Base-by-base conservation (phyloP, 2,329 filamentous ascomycete genomes). In the Xylariaceae sp. region DNA sequence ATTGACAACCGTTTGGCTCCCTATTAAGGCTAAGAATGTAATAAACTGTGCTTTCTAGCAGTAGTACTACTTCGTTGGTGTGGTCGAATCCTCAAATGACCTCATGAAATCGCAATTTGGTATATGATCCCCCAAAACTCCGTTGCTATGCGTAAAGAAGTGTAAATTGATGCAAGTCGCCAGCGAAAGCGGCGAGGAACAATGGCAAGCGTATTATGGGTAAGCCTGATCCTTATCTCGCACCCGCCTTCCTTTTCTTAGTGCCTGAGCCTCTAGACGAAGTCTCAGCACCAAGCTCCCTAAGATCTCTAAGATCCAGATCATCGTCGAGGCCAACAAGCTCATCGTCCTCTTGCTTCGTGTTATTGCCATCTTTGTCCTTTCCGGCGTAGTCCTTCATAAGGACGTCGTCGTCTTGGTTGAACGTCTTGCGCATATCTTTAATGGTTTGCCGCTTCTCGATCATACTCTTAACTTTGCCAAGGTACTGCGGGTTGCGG, bases 371-470 rank as follows among this genome's bases (percentile, higher is more conserved):
- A 5, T 49, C 51, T 18, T 50, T 53, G 18, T 37, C 50, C 6
- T 53, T 58, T 10, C 53, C 55, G 3, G 52, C 62, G 55, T 60
- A 57, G 35, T 64, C 61, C 52, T 64, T 62, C 30, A 57, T 59
- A 3, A 81, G 73, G 11, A 75, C 76, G 51, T 86, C 86, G 68
- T 87, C 85, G 62, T 87, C 86, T 45, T 83, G 83, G 66, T 87
- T 82, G 61, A 92, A 83, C 46, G 85, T 83, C 76, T 92, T 92
- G 58, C 92, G 80, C 46, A 90, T 88, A 66, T 88, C 84, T 70
- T 94, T 94, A 58, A 97, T 85, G 68, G 92, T 86, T 69, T 87
- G 87, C 64, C 95, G 91, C 79, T 93, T 92, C 73, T 91, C 88
- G 62, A 96, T 82, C 67, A 96, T 84, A 75, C 96, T 92, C 70